Evolutionary conservation across 2,329 filamentous ascomycete genomes (phyloP), one percentile per base, ranked within the genome.

Genomic region (Neocucurbitaria cava): DNA sequence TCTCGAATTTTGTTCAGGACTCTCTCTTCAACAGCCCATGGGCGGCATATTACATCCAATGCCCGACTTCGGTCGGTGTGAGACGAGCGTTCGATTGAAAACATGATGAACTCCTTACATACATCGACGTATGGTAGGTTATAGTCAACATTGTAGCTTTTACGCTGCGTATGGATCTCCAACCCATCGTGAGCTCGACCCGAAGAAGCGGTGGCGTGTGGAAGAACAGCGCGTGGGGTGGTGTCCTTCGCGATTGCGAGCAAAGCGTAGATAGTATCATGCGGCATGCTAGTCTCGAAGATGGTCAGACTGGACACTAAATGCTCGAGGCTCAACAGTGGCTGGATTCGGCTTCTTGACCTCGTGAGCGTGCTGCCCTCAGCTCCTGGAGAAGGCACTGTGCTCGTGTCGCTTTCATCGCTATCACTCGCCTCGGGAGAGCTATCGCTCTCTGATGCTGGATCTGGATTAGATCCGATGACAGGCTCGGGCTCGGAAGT

Each of bases 21-120:
- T 4, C 31, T 35, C 17, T 41, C 35, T 17, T 48, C 36, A 18
- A 41, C 18, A 1, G 76, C 74, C 77, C 77, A 79, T 0, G 76
- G 76, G 4, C 76, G 61, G 38, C 76, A 77, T 5, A 79, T 60
- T 8, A 78, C 72, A 52, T 79, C 76, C 18, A 79, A 43, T 5
- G 74, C 69, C 21, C 59, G 59, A 2, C 46, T 58, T 0, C 46
- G 54, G 36, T 75, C 66, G 3, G 45, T 10, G 23, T 56, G 6
- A 20, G 46, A 11, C 21, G 50, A 45, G 3, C 49, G 24, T 11
- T 49, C n/a, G 6, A 77, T 73, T 15, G 54, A 64, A 43, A 77
- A 77, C 8, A 63, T 18, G 11, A 77, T 59, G 41, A 78, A 78
- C 8, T 77, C 65, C 24, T 64, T 61, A 49, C 65, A 77, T 2